Percentiles rank a stretch among this genome's conserved stretches.
These are phyloP conservation scores for Aphanomyces astaci DNA, from an alignment of 352 stramenopile genomes.

Conservation along the genomic window DNA sequence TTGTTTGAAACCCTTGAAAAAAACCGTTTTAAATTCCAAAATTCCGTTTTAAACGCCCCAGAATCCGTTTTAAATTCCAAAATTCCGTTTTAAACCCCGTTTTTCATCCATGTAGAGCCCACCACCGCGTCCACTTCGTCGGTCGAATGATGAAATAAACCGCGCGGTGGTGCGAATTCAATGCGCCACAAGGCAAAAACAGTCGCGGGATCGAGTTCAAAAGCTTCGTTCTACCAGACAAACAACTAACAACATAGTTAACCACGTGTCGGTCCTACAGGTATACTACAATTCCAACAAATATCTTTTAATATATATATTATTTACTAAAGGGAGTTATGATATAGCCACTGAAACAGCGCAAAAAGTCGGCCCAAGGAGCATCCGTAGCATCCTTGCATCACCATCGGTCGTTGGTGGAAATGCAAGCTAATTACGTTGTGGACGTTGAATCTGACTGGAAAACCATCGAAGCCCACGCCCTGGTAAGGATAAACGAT, in stretches of 20 bases:
- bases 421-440: neutral
- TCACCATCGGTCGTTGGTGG: neutral
- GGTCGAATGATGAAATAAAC: conserved; percentile 19
- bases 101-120: neutral
- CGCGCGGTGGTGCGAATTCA: conserved; percentile 4
- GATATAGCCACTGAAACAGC: neutral
- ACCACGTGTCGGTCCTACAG: neutral
- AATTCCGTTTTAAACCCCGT: neutral
- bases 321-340: neutral
- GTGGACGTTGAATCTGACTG: neutral
- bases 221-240: neutral
- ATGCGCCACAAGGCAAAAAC: neutral
- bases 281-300: neutral
- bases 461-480: neutral
- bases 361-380: neutral
- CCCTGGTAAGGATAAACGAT: neutral
- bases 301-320: neutral
- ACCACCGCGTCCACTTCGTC: neutral
- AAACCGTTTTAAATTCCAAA: neutral
- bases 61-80: neutral
- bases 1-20: neutral
- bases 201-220: neutral
- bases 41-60: neutral
- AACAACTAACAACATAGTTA: neutral
- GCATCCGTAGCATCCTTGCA: neutral